phyloP scores from a whole-genome alignment of 1,284 basidiomycete species.

The Ustilago trichophora region DNA sequence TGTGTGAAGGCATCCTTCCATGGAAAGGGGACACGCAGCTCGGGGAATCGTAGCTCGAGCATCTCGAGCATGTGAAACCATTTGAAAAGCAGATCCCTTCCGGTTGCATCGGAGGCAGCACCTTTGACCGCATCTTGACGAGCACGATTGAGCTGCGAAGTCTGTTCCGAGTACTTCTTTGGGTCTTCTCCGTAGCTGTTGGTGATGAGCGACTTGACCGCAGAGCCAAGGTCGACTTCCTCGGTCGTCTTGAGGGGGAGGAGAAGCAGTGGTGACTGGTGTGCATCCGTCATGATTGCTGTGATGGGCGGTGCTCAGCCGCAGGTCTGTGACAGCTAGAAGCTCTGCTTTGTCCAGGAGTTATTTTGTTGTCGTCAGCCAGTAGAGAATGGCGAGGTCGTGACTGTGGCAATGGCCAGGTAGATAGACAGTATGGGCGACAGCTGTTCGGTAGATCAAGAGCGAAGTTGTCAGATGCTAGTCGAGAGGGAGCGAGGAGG shows the following conservation, averaged over 20 bases:
- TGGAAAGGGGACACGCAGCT: conserved; percentile 92
- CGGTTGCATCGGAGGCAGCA: conserved; percentile 76
- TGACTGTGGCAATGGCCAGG: no score
- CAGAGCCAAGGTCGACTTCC: conserved; percentile 86
- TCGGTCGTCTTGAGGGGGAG: conserved; percentile 71
- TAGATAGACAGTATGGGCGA: no score
- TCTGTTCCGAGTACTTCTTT: conserved; percentile 84
- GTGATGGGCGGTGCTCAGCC: background rate
- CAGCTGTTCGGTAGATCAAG: no score
- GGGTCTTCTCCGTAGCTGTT: conserved; percentile 94
- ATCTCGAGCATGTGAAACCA: conserved; percentile 99
- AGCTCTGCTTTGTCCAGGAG: background rate
- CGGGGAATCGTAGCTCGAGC: conserved; percentile 93
- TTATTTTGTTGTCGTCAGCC: background rate
- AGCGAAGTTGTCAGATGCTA: no score
- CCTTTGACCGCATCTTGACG: conserved; percentile 94
- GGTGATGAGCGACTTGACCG: conserved; percentile 84
- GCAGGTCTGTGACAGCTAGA: background rate
- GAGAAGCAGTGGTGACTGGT: conserved; percentile 40
- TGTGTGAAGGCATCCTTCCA: conserved; percentile 94
- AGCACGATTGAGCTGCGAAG: conserved; percentile 83
- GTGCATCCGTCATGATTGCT: conserved; percentile 39
- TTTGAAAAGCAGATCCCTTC: conserved; percentile 92
- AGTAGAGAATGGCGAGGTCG: no score
- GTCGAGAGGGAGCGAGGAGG: no score